Percentiles rank a stretch among this genome's conserved stretches.
Evolutionary conservation across 78 protist genomes (phyloP).

Genomic region (Paulinella micropora): DNA sequence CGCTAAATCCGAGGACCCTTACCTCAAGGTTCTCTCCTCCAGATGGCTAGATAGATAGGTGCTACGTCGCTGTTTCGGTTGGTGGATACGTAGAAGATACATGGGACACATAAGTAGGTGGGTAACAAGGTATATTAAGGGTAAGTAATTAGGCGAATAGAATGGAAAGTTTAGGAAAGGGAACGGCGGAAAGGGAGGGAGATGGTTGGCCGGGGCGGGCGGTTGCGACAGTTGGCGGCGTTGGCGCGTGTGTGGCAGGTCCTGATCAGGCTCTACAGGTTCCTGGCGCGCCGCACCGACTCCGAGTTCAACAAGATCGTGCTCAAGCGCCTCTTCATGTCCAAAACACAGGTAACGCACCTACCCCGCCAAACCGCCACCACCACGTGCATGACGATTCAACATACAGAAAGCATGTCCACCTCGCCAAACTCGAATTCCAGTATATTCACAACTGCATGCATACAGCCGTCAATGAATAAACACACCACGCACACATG

Average conservation of each 20-base stretch:
- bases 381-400: too few species aligned
- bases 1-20: constrained; percentile 31
- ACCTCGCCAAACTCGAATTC: too few species aligned
- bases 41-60: too few species aligned
- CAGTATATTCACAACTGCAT: too few species aligned
- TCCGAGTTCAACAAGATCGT: constrained; percentile 81
- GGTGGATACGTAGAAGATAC: too few species aligned
- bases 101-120: not conserved
- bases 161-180: not conserved
- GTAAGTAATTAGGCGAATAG: not conserved
- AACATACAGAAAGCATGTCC: too few species aligned
- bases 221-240: not conserved
- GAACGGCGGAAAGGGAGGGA: not conserved
- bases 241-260: not conserved
- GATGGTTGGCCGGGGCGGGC: not conserved
- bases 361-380: too few species aligned
- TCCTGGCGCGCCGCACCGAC: constrained; percentile 91
- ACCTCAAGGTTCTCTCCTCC: constrained; percentile 18
- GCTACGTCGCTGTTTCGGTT: too few species aligned
- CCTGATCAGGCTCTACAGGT: constrained; percentile 71
- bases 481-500: too few species aligned
- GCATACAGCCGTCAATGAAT: too few species aligned
- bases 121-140: not conserved
- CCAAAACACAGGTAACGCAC: too few species aligned
- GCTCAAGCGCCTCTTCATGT: constrained; percentile 70